Conservation (phyloP, 23 red algal species). For the Agarophyton chilense region DNA sequence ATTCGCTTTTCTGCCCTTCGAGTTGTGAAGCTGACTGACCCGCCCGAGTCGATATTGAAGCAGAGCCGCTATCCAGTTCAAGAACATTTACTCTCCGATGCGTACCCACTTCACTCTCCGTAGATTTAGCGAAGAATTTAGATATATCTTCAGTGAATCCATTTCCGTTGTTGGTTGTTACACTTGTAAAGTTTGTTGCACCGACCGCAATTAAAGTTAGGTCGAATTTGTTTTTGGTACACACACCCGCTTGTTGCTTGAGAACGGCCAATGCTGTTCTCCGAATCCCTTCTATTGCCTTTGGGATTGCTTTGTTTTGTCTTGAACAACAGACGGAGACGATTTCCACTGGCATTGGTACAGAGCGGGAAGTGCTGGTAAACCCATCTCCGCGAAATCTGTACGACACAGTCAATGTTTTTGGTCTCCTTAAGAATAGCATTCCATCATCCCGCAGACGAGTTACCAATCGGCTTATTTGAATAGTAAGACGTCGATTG, state of each 20-base stretch:
- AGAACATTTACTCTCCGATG: neutral
- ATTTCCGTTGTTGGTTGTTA: neutral
- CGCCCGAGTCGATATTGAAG: neutral
- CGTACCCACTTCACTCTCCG: too few species aligned
- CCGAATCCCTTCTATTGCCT: constrained; percentile 8
- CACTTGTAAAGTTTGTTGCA: constrained; percentile 44
- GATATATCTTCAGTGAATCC: constrained; percentile 1
- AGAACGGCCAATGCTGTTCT: constrained; percentile 3
- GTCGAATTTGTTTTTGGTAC: constrained; percentile 5
- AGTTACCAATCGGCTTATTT: constrained; percentile 6
- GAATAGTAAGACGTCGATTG: constrained; percentile 12
- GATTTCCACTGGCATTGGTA: constrained; percentile 49
- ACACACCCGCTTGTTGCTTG: constrained; percentile 52
- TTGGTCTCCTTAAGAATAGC: constrained; percentile 35
- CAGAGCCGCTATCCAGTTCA: neutral
- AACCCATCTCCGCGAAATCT: constrained; percentile 63
- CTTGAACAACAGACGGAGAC: constrained; percentile 41
- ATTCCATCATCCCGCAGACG: constrained; percentile 24
- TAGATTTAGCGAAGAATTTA: constrained; percentile 2
- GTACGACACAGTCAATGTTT: constrained; percentile 37
- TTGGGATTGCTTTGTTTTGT: neutral
- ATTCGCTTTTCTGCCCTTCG: neutral
- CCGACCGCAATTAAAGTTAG: constrained; percentile 45
- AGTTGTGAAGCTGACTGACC: neutral
- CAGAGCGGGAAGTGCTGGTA: neutral